Conservation (phyloP, 108 stramenopile species). For the Asterionellopsis glacialis region DNA sequence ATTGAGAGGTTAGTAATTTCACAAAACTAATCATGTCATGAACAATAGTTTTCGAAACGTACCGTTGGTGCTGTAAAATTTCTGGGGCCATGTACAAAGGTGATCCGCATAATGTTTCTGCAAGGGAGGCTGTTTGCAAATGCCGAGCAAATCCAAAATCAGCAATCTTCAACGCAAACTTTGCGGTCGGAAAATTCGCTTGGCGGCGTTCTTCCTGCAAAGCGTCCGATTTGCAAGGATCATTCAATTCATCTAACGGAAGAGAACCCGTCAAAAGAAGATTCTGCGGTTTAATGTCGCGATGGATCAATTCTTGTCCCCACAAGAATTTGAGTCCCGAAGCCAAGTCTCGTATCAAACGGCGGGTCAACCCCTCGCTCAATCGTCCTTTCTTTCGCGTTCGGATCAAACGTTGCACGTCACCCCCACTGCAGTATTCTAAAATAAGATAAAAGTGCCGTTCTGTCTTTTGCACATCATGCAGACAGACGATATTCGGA, state of each 20-base stretch:
- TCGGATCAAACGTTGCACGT: conserved; percentile 85
- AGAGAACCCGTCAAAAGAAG: conserved; percentile 82
- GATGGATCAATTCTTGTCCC: conserved; percentile 81
- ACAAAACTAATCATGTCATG: not conserved
- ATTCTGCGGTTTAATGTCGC: conserved; percentile 98
- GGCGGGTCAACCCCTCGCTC: conserved; percentile 72
- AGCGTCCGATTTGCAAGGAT: conserved; percentile 43
- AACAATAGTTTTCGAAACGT: too few relatives aligned
- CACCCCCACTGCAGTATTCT: conserved; percentile 96
- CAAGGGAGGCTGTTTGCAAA: conserved; percentile 83
- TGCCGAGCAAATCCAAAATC: conserved; percentile 99
- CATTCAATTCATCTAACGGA: conserved; percentile 57
- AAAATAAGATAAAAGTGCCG: conserved; percentile 90
- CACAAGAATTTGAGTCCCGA: conserved; percentile 87
- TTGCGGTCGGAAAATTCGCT: conserved; percentile 27
- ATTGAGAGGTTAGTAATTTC: not conserved
- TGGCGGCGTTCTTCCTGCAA: conserved; percentile 18
- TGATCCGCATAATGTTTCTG: conserved; percentile 96
- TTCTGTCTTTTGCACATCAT: conserved; percentile 81
- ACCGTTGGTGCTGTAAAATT: conserved; percentile 78
- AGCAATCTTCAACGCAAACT: conserved; percentile 87
- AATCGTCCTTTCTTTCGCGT: conserved; percentile 66
- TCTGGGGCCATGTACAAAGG: conserved; percentile 99
- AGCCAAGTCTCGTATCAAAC: conserved; percentile 87
- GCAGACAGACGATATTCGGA: conserved; percentile 85